phyloP scores from a whole-genome alignment of 2,329 filamentous ascomycete genomes.

The Xylariaceae sp. region DNA sequence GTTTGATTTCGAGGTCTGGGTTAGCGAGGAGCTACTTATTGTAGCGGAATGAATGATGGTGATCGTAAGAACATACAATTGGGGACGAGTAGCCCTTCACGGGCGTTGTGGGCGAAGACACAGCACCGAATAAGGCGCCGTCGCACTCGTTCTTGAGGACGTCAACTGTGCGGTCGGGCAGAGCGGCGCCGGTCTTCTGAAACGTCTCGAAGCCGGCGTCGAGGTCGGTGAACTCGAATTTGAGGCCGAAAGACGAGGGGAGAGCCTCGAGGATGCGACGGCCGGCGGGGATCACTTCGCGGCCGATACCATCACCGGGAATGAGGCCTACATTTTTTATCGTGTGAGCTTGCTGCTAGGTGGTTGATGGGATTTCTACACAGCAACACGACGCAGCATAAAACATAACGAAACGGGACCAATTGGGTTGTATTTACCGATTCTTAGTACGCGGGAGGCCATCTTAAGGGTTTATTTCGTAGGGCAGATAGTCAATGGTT shows the following conservation, averaged over 20 bases:
- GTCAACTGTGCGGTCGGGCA: conserved; percentile 88
- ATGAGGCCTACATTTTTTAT: conserved; percentile 67
- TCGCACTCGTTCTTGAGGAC: conserved; percentile 88
- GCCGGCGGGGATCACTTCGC: conserved; percentile 94
- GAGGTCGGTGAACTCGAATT: conserved; percentile 91
- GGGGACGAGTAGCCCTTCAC: conserved; percentile 95
- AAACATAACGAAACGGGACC: too few relatives aligned
- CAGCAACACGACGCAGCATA: too few relatives aligned
- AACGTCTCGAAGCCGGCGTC: conserved; percentile 93
- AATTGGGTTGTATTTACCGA: conserved; percentile 47
- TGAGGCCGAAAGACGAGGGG: conserved; percentile 82
- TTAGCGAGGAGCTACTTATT: neutral
- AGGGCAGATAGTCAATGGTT: neutral
- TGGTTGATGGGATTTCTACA: too few relatives aligned
- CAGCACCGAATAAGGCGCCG: conserved; percentile 92
- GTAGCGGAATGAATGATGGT: neutral
- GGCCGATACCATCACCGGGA: conserved; percentile 95
- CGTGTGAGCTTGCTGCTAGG: neutral
- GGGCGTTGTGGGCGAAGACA: conserved; percentile 83
- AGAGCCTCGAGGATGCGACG: conserved; percentile 89
- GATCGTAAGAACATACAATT: conserved; percentile 51
- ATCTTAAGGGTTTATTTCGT: conserved; percentile 41
- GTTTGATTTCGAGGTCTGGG: neutral
- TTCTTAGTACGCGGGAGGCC: conserved; percentile 63
- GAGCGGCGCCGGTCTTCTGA: conserved; percentile 78